Base-by-base conservation (phyloP, 768 basidiomycete genomes). In the Paxillus ammoniavirescens region DNA sequence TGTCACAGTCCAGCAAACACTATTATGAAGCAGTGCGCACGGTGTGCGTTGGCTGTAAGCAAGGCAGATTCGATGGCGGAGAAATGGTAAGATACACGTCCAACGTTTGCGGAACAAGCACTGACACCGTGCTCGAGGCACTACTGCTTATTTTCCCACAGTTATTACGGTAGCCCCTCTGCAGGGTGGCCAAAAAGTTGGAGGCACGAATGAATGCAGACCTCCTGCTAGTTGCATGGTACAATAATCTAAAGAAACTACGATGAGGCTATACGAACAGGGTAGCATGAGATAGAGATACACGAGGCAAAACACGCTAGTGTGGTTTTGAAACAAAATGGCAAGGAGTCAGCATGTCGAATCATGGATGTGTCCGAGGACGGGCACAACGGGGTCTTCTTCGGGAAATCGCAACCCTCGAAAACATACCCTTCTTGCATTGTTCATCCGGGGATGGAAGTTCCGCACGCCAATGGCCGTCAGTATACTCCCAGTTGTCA, bases 391-490 rank as follows among this genome's bases (percentile, higher is more conserved):
- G 56, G 6, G 13, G 10, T 30, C 52, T 46, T 21, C 57, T 42
- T 40, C 55, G 50, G 18, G 49, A 12, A 26, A 18, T 28, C 4
- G 28, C 49, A 31, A 42, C 41, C 49, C 63, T 65, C 35, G 81
- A 79, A 58, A 72, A 81, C 62, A 78, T 61, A 18, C 77, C 78
- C 33, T 63, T 70, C 55, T 56, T 62, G 46, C 65, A 63, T 64
- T 84, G 82, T 58, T 83, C 78, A 47, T 73, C 72, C 13, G 77
- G 62, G 7, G 70, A 70, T 8, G 80, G 79, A 47, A 82, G 53
- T 28, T 77, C 65, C 8, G 75, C 80, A 54, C 72, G 67, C 82
- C 82, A 83, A 59, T 80, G 83, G 5, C 83, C 83, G 53, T 75
- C 67, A 46, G 66, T 61, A 71, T 79, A 83, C 43, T 66, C 68